Evolutionary conservation across 805 yeast genomes (phyloP), one percentile per base, ranked within the genome.

Genomic region (Nakazawaea anatomiae): DNA sequence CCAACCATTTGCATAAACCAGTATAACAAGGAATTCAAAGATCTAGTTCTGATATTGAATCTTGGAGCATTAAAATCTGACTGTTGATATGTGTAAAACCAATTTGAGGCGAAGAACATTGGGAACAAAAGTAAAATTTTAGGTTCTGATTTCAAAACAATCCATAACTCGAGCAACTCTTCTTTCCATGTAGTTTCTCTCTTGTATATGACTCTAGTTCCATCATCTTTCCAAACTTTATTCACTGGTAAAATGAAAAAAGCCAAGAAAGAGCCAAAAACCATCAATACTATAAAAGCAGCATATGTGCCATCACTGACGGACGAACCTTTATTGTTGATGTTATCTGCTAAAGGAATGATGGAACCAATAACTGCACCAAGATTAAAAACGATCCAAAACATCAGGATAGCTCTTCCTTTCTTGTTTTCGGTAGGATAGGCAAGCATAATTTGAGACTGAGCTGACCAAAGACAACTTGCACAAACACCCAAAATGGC

Each of bases 51-150:
- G 53, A 80, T 63, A 58, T 75, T 79, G 66, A 82, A 82, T 46
- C 76, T 67, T 25, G 76, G 77, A 40, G 75, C 77, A 60, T 81
- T 81, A 64, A 75, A 70, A 52, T 76, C 80, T 61, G 80, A 79
- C 59, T 77, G 80, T 65, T 82, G 85, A 64, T 82, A 82, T 44
- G 85, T 77, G 70, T 80, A 80, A 68, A 80, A 82, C 82, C 82
- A 82, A 69, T 82, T 82, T 38, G 86, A 78, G 31, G 83, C 73
- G 56, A 78, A 76, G 62, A 81, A 82, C 77, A 79, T 73, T 42
- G 87, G 87, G 72, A 82, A 75, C 61, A 80, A 58, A 29, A 75
- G 62, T 45, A 74, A 59, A 47, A 81, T 75, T 60, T 65, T 69
- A 45, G 78, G 78, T 57, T 75, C 76, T 28, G 54, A 55, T 49